Evolutionary conservation across 352 stramenopile species (phyloP), one percentile per base, ranked within the genome.

Genomic region (Pythium graminicola): DNA sequence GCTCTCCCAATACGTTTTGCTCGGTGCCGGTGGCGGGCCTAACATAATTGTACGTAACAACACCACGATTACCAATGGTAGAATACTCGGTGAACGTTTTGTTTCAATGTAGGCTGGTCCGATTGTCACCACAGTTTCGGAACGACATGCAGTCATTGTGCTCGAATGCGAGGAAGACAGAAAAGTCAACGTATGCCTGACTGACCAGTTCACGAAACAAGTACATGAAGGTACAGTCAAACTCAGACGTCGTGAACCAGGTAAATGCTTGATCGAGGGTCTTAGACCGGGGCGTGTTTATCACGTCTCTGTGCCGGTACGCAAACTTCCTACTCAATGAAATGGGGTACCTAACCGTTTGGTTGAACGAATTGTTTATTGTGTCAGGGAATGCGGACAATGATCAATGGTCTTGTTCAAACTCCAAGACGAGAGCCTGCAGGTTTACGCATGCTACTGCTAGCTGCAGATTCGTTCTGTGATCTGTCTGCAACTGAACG

Each of bases 391-490:
- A n/a, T n/a, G n/a, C n/a, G n/a, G n/a, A n/a, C n/a, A n/a, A n/a
- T n/a, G n/a, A n/a, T n/a, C 22, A 20, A 6, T 31, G 53, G 53
- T n/a, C 8, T 35, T 26, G 31, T 60, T 3, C 53, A 54, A 24
- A 54, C 53, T 1, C 43, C 27, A 8, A 19, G 6, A 20, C 6
- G 19, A 1, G 42, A 44, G 5, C 53, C 53, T 27, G 43, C 53
- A 2, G 31, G 31, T 16, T 24, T 48, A 4, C 42, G 53, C n/a
- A 48, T 60, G 5, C 22, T 60, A 17, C 13, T 54, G 19, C 13
- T 60, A 0, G 53, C 29, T n/a, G 35, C 39, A 19, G 53, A 54
- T 32, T 3, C 33, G 8, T 60, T 60, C 28, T 54, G 43, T 26
- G 44, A 42, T 42, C 17, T 49, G 10, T 14, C 43, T 2, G 44